Percentiles rank a stretch among this genome's conserved stretches.
Conservation (phyloP, 1,139 yeast species). For the Saccharomyces uvarum region DNA sequence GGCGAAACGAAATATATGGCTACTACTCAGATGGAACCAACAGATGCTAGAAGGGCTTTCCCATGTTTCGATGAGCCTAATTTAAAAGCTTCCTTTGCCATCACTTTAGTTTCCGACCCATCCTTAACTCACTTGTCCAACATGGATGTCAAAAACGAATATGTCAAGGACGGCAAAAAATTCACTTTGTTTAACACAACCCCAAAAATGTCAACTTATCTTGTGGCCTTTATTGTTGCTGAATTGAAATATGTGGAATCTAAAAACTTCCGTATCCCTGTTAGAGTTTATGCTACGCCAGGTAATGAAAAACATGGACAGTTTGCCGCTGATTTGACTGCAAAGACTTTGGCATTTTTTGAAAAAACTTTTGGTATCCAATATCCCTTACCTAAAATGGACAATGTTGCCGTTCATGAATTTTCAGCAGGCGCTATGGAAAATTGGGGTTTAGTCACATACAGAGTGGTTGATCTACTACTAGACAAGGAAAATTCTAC, state of each 20-base stretch:
- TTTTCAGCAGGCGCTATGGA: slow-evolving; percentile 90
- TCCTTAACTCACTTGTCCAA: slow-evolving; percentile 64
- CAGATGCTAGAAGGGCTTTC: slow-evolving; percentile 78
- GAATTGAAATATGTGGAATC: slow-evolving; percentile 69
- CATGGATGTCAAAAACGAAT: slow-evolving; percentile 51
- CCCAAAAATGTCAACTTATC: slow-evolving; percentile 74
- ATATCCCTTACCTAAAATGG: slow-evolving; percentile 77
- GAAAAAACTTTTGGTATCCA: slow-evolving; percentile 63
- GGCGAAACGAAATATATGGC: slow-evolving; percentile 60
- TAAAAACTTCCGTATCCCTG: slow-evolving; percentile 61
- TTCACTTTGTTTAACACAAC: slow-evolving; percentile 52
- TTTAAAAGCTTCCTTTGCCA: slow-evolving; percentile 63
- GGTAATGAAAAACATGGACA: slow-evolving; percentile 61
- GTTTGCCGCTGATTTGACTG: slow-evolving; percentile 65
- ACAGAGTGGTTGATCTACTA: slow-evolving; percentile 69
- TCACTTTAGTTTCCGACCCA: slow-evolving; percentile 49
- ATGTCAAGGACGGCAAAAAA: slow-evolving; percentile 44
- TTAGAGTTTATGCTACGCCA: slow-evolving; percentile 73
- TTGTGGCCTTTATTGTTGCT: slow-evolving; percentile 76
- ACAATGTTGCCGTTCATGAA: slow-evolving; percentile 74
- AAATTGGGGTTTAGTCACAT: slow-evolving; percentile 82
- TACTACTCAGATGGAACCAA: slow-evolving; percentile 80
- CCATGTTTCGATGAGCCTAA: slow-evolving; percentile 81
- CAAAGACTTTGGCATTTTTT: slow-evolving; percentile 66
- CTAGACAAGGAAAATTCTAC: slow-evolving; percentile 61